Conservation (phyloP, 805 yeast genomes). For the Candida morakotiae region DNA sequence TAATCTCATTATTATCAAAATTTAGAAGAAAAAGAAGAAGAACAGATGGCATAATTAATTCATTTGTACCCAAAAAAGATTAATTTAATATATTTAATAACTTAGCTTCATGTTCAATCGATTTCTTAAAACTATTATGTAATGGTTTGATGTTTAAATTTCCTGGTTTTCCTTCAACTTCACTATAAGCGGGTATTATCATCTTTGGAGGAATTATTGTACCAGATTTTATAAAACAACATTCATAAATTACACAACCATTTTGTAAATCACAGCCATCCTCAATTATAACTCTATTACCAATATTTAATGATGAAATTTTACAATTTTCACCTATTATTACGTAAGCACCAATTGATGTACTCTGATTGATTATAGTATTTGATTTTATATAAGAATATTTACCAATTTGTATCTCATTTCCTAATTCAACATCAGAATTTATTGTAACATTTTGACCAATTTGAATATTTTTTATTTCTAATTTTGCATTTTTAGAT, state of each 20-base stretch:
- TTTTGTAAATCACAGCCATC: slow-evolving; percentile 31
- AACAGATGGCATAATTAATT: slow-evolving; percentile 18
- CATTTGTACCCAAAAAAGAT: slow-evolving; percentile 16
- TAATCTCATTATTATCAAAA: not conserved
- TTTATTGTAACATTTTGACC: slow-evolving; percentile 27
- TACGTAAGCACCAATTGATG: slow-evolving; percentile 45
- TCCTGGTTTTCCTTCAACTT: slow-evolving; percentile 42
- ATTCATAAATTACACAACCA: slow-evolving; percentile 44
- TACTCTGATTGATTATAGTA: slow-evolving; percentile 14
- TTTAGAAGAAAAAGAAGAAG: slow-evolving; percentile 5
- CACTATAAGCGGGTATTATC: slow-evolving; percentile 51
- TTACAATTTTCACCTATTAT: slow-evolving; percentile 33
- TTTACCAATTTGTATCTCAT: slow-evolving; percentile 39
- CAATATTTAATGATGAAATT: slow-evolving; percentile 38
- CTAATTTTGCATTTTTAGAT: slow-evolving; percentile 31
- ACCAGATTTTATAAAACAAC: slow-evolving; percentile 43
- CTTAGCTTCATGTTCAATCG: slow-evolving; percentile 35
- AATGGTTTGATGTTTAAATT: slow-evolving; percentile 22
- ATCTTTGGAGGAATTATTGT: slow-evolving; percentile 37
- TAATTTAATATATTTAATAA: slow-evolving; percentile 14
- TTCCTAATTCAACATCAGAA: slow-evolving; percentile 25
- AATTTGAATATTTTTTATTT: slow-evolving; percentile 44
- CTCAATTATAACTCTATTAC: slow-evolving; percentile 49
- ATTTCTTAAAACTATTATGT: slow-evolving; percentile 27
- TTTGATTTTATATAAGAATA: slow-evolving; percentile 35